phyloP scores from a whole-genome alignment of 2,329 filamentous ascomycete species.

The Nectriaceae sp. region DNA sequence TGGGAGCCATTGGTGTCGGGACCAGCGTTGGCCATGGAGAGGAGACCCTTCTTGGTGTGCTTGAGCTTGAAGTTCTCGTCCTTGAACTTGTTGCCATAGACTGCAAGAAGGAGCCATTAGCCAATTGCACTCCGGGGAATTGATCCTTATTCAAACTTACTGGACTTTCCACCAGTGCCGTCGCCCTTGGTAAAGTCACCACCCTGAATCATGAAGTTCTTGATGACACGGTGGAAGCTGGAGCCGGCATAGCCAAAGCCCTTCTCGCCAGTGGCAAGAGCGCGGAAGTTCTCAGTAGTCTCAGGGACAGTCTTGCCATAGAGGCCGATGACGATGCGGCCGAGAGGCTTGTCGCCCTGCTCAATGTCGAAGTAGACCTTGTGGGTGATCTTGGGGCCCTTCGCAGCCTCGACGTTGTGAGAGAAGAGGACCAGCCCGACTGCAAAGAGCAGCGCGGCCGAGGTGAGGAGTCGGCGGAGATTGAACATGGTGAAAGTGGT shows the following conservation, averaged over 20 bases:
- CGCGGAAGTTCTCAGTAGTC: slow-evolving; percentile 73
- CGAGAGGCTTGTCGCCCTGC: slow-evolving; percentile 73
- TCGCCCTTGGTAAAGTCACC: slow-evolving; percentile 85
- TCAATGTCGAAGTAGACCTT: slow-evolving; percentile 90
- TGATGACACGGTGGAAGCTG: slow-evolving; percentile 87
- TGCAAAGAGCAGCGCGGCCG: slow-evolving; percentile 75
- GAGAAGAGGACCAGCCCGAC: slow-evolving; percentile 75
- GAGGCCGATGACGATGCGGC: slow-evolving; percentile 77
- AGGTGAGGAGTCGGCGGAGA: slow-evolving; percentile 69
- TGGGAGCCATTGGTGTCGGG: slow-evolving; percentile 86
- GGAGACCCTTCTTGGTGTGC: slow-evolving; percentile 80
- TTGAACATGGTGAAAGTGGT: slow-evolving; percentile 64
- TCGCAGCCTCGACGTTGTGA: slow-evolving; percentile 71
- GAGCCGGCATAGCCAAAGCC: slow-evolving; percentile 82
- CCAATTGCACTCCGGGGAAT: slow-evolving; percentile 8
- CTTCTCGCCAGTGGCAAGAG: slow-evolving; percentile 82
- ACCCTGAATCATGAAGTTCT: slow-evolving; percentile 89
- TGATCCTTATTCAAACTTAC: slow-evolving; percentile 47
- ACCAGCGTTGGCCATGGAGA: slow-evolving; percentile 86
- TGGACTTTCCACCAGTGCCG: slow-evolving; percentile 83
- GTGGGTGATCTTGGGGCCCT: slow-evolving; percentile 93
- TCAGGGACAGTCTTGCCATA: slow-evolving; percentile 87
- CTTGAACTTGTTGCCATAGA: slow-evolving; percentile 81
- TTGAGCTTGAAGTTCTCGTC: slow-evolving; percentile 97
- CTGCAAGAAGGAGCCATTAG: slow-evolving; percentile 39